These are phyloP conservation scores for Penicillium parvum DNA, from an alignment of 495 filamentous ascomycete species.

Conservation along the genomic window DNA sequence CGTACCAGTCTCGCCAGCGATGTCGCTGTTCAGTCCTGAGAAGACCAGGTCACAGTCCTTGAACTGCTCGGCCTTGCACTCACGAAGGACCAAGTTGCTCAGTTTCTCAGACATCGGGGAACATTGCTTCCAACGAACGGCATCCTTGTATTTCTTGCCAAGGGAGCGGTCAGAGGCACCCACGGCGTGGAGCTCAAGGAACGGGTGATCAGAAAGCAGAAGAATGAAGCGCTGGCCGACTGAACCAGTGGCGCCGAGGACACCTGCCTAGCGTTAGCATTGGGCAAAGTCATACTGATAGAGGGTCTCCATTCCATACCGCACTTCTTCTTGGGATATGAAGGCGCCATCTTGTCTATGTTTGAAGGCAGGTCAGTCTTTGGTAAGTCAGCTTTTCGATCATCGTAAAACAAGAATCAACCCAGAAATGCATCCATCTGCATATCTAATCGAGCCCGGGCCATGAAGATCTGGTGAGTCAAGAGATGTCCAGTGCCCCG, in stretches of 20 bases:
- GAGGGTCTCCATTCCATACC: conserved; percentile 25
- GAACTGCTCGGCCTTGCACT: conserved; percentile 71
- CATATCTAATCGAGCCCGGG: conserved; percentile 2
- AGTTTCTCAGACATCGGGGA: conserved; percentile 63
- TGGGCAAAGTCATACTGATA: neutral
- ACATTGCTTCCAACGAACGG: conserved; percentile 80
- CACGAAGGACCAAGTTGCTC: conserved; percentile 65
- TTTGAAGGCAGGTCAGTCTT: conserved; percentile 7
- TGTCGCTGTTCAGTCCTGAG: conserved; percentile 78
- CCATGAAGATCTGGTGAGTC: conserved; percentile 15
- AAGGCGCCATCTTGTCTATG: conserved; percentile 30
- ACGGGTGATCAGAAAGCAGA: conserved; percentile 72
- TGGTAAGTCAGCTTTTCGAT: conserved; percentile 6
- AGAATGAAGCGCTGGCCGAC: conserved; percentile 86
- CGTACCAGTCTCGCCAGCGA: conserved; percentile 77
- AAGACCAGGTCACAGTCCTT: conserved; percentile 84
- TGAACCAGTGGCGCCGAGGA: conserved; percentile 56
- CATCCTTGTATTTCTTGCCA: conserved; percentile 79
- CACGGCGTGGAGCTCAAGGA: conserved; percentile 68
- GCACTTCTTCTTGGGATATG: conserved; percentile 45
- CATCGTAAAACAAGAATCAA: no score
- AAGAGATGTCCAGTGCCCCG: conserved; percentile 17
- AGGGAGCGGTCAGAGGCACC: conserved; percentile 76
- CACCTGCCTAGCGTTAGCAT: conserved; percentile 30
- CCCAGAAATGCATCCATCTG: neutral